Base-by-base conservation (phyloP, 805 yeast genomes). In the Lipomyces lipofer region DNA sequence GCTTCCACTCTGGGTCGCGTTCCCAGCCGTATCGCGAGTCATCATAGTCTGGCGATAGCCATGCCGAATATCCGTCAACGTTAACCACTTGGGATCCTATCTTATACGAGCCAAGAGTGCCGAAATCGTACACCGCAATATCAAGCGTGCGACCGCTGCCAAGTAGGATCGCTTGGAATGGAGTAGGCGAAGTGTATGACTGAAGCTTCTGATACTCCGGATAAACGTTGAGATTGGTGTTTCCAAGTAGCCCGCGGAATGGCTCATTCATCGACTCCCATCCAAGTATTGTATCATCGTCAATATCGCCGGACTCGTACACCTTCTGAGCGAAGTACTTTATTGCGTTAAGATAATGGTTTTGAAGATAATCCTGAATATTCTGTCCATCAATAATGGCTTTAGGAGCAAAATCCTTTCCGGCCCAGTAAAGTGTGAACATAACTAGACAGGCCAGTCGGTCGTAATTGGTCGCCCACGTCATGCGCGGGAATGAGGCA, bases 181-280 rank as follows among this genome's bases (percentile, higher is more conserved):
- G 84, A 0, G 95, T 85, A 0, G 99, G 98, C 0, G 90, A 82
- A 0, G 92, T 83, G 1, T 91, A 92, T 2, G 89, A 75, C 53
- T 85, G 78, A 46, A 92, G 76, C 52, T 84, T 84, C 64, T 86
- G 88, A 12, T 60, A 61, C 3, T 72, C 73, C 4, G 76, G 91
- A 19, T 84, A 66, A 1, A 62, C 63, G 8, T 73, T 73, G 28
- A 91, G 69, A 65, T 87, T 77, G 2, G 71, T 70, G 46, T 77
- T 76, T 0, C 94, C 95, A 39, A 85, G 76, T 49, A 83, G 77
- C 0, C 97, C 97, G 48, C 75, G 67, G 63, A 81, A 85, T 5
- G 97, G 97, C 68, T 91, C 97, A 67, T 91, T 91, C 72, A 91
- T 68, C 47, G 86, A 78, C 70, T 91, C 97, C 52, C 88, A 75